phyloP scores from a whole-genome alignment of 371 early-diverging fungal genomes.

The Sporodiniella umbellata region DNA sequence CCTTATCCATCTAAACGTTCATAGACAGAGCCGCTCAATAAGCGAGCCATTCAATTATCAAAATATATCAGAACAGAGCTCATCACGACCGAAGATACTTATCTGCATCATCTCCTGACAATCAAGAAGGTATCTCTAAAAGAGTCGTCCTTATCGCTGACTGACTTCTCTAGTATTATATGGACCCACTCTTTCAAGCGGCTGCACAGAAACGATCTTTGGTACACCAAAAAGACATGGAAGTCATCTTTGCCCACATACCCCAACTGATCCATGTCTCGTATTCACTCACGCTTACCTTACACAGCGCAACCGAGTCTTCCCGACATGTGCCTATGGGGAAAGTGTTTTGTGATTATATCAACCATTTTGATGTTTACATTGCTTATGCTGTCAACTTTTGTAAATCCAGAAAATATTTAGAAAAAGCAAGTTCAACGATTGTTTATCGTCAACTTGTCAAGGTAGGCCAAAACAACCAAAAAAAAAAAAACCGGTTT shows the following conservation, averaged over 20 bases:
- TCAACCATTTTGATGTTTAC: conserved; percentile 30
- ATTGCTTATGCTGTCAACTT: conserved; percentile 32
- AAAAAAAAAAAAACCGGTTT: not conserved
- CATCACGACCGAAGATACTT: conserved; percentile 35
- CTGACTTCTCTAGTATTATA: conserved; percentile 38
- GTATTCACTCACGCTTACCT: conserved; percentile 7
- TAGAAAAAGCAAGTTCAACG: conserved; percentile 26
- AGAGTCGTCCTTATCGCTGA: too few species aligned
- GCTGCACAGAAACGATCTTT: conserved; percentile 16
- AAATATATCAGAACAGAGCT: conserved; percentile 32
- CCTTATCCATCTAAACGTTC: too few species aligned
- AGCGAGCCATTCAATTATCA: conserved; percentile 22
- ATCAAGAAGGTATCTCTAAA: conserved; percentile 26
- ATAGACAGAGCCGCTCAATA: conserved; percentile 4
- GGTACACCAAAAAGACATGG: conserved; percentile 23
- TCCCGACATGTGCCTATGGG: conserved; percentile 11
- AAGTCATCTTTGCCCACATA: conserved; percentile 35
- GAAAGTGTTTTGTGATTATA: conserved; percentile 23
- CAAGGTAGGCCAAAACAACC: conserved; percentile 7
- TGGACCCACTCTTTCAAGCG: conserved; percentile 32
- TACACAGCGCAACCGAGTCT: conserved; percentile 4
- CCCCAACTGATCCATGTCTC: conserved; percentile 28
- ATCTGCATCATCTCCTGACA: conserved; percentile 25
- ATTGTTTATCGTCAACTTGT: conserved; percentile 31
- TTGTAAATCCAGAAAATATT: conserved; percentile 20